Evolutionary conservation across 345 rosid genomes (phyloP).

Genomic region (Ceriops decandra): DNA sequence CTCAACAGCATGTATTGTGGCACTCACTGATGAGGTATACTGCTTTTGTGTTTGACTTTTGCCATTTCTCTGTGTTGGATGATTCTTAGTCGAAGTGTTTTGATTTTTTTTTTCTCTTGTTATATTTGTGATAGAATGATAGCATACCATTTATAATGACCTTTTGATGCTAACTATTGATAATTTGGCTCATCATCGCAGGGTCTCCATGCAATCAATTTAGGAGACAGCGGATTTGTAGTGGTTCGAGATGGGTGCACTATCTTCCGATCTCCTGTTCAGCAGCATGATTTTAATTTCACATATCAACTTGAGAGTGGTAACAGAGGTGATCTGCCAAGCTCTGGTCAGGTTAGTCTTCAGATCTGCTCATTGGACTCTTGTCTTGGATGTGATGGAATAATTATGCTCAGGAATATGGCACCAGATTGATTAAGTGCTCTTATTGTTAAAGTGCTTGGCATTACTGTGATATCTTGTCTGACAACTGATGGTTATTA

Average conservation of each 20-base stretch:
- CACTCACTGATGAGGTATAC: slow-evolving; percentile 74
- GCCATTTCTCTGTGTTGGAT: neutral
- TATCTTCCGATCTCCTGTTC: slow-evolving; percentile 85
- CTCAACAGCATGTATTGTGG: slow-evolving; percentile 94
- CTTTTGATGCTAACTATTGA: neutral
- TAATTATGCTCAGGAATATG: neutral
- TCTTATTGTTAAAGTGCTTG: neutral
- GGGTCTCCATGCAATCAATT: slow-evolving; percentile 76
- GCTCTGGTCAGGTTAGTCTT: slow-evolving; percentile 79
- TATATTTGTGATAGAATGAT: neutral
- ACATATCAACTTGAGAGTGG: slow-evolving; percentile 93
- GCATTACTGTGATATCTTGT: neutral
- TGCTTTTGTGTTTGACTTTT: slow-evolving; percentile 1
- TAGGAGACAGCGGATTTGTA: slow-evolving; percentile 98
- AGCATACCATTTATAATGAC: neutral
- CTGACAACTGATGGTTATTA: neutral
- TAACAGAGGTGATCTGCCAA: slow-evolving; percentile 78
- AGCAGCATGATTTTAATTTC: slow-evolving; percentile 93
- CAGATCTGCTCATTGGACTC: neutral
- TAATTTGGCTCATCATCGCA: slow-evolving; percentile 18
- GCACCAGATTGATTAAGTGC: neutral
- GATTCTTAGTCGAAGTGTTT: neutral
- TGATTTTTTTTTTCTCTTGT: neutral
- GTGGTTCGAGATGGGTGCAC: slow-evolving; percentile 96
- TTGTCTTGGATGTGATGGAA: neutral